Base-by-base conservation (phyloP, 2,329 filamentous ascomycete genomes). In the Ceratocystis smalleyi region DNA sequence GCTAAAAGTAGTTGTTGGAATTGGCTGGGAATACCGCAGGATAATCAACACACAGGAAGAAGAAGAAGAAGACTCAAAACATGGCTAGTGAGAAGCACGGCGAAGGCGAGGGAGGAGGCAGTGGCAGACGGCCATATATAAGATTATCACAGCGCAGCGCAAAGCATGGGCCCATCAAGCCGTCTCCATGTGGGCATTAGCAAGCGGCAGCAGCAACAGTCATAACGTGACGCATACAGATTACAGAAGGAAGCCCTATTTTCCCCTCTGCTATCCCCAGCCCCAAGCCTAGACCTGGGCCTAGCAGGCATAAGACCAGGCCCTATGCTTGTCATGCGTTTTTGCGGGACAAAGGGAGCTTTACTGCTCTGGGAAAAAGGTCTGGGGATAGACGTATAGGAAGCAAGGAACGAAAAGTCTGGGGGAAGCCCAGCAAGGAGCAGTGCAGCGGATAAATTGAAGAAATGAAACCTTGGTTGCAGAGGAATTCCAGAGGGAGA, bases 341-440 rank as follows among this genome's bases (percentile, higher is more conserved):
- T 32, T 55, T 55, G 51, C 51, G 51, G 51, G 32, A 55, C 22
- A 55, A 55, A 55, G 51, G 51, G 51, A 55, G 51, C 51, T 55
- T 55, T 55, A 55, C 51, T 55, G 51, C 17, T 27, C 51, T 55
- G 10, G 51, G 51, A 55, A 55, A 15, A 15, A 30, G 30, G 51
- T 55, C 51, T 55, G 51, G 51, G 24, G 24, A 40, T 15, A 40
- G 35, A 40, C 10, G 3, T 40, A 8, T 5, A 22, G 47, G 19
- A 22, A 19, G 47, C 19, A 17, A 15, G 1, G 1, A 51, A 24
- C 2, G 6, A 19, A 12, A 51, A 32, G 51, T 30, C 27, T 19
- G 47, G 47, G 47, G 47, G 47, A 22, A 22, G 12, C 19, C 47
- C 17, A 22, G 8, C 47, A 51, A 22, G n/a, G n/a, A 8, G n/a